A percentile compares a stretch with the other conserved stretches of the same genome.
These are phyloP conservation scores for Inosperma sp. DNA, from an alignment of 768 basidiomycete species.

Conservation along the genomic window DNA sequence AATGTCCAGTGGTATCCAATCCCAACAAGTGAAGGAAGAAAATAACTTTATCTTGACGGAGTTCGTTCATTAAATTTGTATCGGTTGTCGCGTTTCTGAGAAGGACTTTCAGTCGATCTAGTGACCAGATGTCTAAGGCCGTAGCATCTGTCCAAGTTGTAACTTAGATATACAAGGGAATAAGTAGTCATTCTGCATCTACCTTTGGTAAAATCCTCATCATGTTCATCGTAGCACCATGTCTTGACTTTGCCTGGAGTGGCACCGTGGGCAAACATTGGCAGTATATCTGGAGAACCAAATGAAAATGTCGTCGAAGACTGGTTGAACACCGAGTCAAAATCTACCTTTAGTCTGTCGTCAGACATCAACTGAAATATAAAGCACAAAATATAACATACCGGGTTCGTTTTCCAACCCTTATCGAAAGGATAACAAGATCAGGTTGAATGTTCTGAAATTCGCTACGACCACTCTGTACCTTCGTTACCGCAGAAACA, in stretches of 20 bases:
- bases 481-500: conserved; percentile 83
- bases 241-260: conserved; percentile 62
- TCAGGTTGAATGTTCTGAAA: not conserved
- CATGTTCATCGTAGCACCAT: conserved; percentile 73
- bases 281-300: conserved; percentile 84
- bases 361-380: conserved; percentile 23
- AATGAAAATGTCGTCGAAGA: conserved; percentile 76
- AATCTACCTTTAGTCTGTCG: conserved; percentile 49
- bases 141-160: conserved; percentile 55
- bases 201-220: conserved; percentile 88
- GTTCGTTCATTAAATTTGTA: conserved; percentile 40
- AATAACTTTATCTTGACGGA: conserved; percentile 57
- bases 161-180: not conserved
- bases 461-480: conserved; percentile 24
- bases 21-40: conserved; percentile 85
- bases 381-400: conserved; percentile 26
- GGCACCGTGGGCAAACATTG: conserved; percentile 81
- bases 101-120: conserved; percentile 59
- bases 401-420: conserved; percentile 88
- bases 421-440: conserved; percentile 23
- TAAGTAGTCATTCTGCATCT: not conserved
- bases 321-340: conserved; percentile 86
- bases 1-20: conserved; percentile 82
- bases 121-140: conserved; percentile 71
- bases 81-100: conserved; percentile 62